phyloP scores from a whole-genome alignment of 805 yeast species.

The Cyberlindnera americana region DNA sequence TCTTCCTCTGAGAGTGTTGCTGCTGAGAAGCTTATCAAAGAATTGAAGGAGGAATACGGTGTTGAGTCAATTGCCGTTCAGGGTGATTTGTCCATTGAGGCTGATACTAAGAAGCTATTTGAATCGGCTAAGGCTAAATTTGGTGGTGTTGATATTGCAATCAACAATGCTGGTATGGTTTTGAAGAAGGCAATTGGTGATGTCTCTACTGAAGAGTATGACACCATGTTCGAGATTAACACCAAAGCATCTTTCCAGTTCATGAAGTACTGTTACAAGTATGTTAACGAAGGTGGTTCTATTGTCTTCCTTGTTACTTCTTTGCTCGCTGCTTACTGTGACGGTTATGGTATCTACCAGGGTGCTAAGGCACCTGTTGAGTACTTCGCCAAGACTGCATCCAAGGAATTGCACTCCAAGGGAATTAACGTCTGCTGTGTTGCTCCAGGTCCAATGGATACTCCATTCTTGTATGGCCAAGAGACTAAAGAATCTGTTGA shows the following conservation, averaged over 20 bases:
- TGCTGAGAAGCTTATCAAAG: constrained; percentile 36
- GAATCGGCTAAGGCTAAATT: constrained; percentile 40
- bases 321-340: constrained; percentile 61
- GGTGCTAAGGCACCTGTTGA: constrained; percentile 58
- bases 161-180: constrained; percentile 66
- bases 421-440: constrained; percentile 51
- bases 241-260: constrained; percentile 60
- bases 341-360: constrained; percentile 49
- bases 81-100: constrained; percentile 32
- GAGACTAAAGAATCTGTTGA: constrained; percentile 51
- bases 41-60: constrained; percentile 34
- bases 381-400: constrained; percentile 48
- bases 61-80: constrained; percentile 33
- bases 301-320: constrained; percentile 60
- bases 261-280: constrained; percentile 51
- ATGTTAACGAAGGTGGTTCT: constrained; percentile 48
- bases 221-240: constrained; percentile 49
- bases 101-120: constrained; percentile 43
- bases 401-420: constrained; percentile 47
- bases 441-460: constrained; percentile 68
- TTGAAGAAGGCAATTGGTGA: constrained; percentile 56
- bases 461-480: constrained; percentile 61
- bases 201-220: constrained; percentile 52
- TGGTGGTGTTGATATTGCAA: constrained; percentile 57
- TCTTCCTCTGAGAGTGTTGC: constrained; percentile 36